These are phyloP conservation scores for Colletotrichum sp. DNA, from an alignment of 2,329 filamentous ascomycete genomes.

Conservation along the genomic window DNA sequence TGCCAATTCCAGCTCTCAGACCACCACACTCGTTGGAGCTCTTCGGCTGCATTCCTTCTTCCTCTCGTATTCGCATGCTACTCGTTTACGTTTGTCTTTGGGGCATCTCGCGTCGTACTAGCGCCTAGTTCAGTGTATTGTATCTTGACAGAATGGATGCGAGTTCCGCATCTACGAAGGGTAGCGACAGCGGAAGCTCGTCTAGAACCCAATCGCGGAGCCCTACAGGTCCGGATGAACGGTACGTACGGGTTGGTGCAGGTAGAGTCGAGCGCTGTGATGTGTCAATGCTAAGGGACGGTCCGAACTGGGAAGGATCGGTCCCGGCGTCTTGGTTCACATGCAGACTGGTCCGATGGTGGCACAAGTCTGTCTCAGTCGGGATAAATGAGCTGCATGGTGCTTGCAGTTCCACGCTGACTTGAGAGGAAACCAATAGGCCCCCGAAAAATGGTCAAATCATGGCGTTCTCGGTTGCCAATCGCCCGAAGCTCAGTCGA, in stretches of 20 bases:
- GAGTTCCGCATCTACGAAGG: background rate
- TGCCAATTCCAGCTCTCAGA: background rate
- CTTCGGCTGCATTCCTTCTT: background rate
- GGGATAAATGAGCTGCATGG: background rate
- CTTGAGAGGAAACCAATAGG: background rate
- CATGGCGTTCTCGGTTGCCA: constrained; percentile 1
- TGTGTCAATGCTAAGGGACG: background rate
- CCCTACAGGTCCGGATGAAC: background rate
- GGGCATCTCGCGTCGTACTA: background rate
- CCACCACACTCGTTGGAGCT: background rate
- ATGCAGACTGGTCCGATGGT: background rate
- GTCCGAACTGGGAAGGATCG: background rate
- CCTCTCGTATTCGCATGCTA: background rate
- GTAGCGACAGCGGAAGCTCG: background rate
- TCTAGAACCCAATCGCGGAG: background rate
- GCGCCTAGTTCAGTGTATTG: background rate
- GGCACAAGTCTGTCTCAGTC: background rate
- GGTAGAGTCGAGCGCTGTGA: background rate
- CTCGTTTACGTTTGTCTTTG: background rate
- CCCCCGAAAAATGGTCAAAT: background rate
- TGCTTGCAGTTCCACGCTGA: background rate
- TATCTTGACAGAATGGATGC: background rate
- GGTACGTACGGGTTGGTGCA: background rate
- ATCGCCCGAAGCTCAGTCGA: background rate
- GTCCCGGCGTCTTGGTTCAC: background rate